Base-by-base conservation (phyloP, 2,329 filamentous ascomycete species). In the Magnaporthales sp. region DNA sequence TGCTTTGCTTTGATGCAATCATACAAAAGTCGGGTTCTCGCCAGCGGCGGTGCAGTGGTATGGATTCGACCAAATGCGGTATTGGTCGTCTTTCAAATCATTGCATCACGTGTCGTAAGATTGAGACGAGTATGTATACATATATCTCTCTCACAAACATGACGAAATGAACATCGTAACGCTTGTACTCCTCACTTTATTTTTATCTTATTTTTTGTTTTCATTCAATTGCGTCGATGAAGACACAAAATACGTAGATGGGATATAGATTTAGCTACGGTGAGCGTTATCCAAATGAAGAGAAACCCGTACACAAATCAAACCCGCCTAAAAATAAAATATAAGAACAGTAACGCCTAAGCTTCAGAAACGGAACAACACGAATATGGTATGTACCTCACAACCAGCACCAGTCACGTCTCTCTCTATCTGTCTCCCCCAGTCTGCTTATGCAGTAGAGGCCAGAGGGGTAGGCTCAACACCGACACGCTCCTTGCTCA, bases 401-500 rank as follows among this genome's bases (percentile, higher is more conserved):
- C 38, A n/a, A n/a, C 38, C n/a, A 46, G 38, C 19, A 46, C 2
- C 3, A 46, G 24, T 9, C 22, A 38, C 13, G 7, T 38, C 32
- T 8, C 22, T n/a, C 9, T 22, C 24, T 58, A n/a, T n/a, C 51
- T 24, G 51, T 22, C 4, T 26, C 54, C 32, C 13, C 32, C 54
- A 22, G n/a, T 11, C 22, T 6, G 29, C 51, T 70, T 73, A 84
- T 70, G 80, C 83, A 70, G 77, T 74, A 68, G 79, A 78, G 56
- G 82, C 87, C 68, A 89, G 80, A 64, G 87, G 81, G 61, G 79
- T 85, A 29, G 89, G 88, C 77, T 90, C 86, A 46, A 98, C 95
- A 73, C 93, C 95, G 66, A 99, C 93, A 75, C 95, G 90, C 85
- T 97, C 93, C 85, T 94, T 96, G 78, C 91, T 90, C 70, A 99